phyloP scores from a whole-genome alignment of 2,329 filamentous ascomycete species.

The Fusarium nelsonii region DNA sequence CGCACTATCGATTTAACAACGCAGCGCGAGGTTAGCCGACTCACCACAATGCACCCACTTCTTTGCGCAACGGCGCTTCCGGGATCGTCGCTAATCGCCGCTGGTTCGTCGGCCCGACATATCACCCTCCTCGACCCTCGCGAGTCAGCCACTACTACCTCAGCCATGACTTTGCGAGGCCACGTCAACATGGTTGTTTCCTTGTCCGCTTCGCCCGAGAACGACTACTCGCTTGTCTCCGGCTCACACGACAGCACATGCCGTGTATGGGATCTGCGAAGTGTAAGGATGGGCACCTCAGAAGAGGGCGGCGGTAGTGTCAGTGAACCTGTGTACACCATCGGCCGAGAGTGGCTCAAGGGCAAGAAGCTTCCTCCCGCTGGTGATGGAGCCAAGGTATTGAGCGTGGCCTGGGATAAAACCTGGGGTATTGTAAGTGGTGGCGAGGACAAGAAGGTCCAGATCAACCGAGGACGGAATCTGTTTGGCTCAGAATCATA shows the following conservation, averaged over 20 bases:
- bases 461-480: constrained; percentile 81
- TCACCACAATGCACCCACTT: constrained; percentile 86
- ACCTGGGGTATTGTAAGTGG: constrained; percentile 89
- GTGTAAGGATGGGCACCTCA: constrained; percentile 69
- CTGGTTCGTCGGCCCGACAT: constrained; percentile 86
- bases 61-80: constrained; percentile 82
- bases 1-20: constrained; percentile 93
- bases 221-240: constrained; percentile 85
- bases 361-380: constrained; percentile 73
- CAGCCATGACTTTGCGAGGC: constrained; percentile 90
- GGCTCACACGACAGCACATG: constrained; percentile 94
- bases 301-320: constrained; percentile 73
- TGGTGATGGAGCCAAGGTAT: constrained; percentile 90
- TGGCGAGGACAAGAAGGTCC: constrained; percentile 93
- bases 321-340: constrained; percentile 79
- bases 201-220: constrained; percentile 67
- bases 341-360: constrained; percentile 79
- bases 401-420: constrained; percentile 87
- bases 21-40: constrained; percentile 79
- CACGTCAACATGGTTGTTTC: constrained; percentile 80
- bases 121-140: constrained; percentile 95
- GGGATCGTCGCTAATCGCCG: constrained; percentile 71
- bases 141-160: constrained; percentile 78
- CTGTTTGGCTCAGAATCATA: constrained; percentile 58
- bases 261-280: constrained; percentile 92